These are phyloP conservation scores for Didymella lethalis DNA, from an alignment of 2,329 filamentous ascomycete species.

Conservation along the genomic window DNA sequence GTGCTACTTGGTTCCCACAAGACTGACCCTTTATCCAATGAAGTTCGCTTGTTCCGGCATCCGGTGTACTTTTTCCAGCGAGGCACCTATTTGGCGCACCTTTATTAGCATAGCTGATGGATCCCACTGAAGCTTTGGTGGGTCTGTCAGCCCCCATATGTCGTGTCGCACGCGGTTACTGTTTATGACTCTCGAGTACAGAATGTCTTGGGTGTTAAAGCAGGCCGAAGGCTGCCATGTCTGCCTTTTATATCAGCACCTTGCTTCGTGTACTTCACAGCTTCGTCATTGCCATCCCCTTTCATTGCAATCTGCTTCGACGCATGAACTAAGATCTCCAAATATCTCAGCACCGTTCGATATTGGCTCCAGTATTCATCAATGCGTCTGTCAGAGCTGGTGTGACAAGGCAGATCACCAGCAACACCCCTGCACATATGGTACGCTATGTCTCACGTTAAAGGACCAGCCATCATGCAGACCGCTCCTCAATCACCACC, in stretches of 20 bases:
- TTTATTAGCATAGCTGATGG: slow-evolving; percentile 22
- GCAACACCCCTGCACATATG: slow-evolving; percentile 29
- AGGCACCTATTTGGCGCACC: slow-evolving; percentile 19
- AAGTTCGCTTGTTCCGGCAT: slow-evolving; percentile 17
- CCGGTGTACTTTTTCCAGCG: slow-evolving; percentile 18
- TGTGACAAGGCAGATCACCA: slow-evolving; percentile 25
- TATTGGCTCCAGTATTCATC: slow-evolving; percentile 23
- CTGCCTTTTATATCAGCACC: slow-evolving; percentile 14
- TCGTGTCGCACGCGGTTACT: slow-evolving; percentile 24
- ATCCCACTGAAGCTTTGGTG: slow-evolving; percentile 21
- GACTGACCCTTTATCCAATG: slow-evolving; percentile 14
- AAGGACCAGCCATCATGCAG: slow-evolving; percentile 29
- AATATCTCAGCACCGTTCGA: slow-evolving; percentile 6
- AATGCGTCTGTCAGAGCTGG: slow-evolving; percentile 23
- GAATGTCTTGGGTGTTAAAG: slow-evolving; percentile 19
- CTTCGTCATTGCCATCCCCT: slow-evolving; percentile 16
- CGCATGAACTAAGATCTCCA: slow-evolving; percentile 9
- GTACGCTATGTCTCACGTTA: slow-evolving; percentile 30
- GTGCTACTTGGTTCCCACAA: slow-evolving; percentile 17
- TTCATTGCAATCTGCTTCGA: slow-evolving; percentile 10
- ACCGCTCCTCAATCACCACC: slow-evolving; percentile 25
- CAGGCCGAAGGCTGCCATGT: slow-evolving; percentile 14
- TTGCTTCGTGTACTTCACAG: slow-evolving; percentile 14
- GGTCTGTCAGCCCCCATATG: slow-evolving; percentile 23
- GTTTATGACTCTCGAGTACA: slow-evolving; percentile 17